phyloP scores from a whole-genome alignment of 1,284 basidiomycete genomes.

The Rhodotorula mucilaginosa region DNA sequence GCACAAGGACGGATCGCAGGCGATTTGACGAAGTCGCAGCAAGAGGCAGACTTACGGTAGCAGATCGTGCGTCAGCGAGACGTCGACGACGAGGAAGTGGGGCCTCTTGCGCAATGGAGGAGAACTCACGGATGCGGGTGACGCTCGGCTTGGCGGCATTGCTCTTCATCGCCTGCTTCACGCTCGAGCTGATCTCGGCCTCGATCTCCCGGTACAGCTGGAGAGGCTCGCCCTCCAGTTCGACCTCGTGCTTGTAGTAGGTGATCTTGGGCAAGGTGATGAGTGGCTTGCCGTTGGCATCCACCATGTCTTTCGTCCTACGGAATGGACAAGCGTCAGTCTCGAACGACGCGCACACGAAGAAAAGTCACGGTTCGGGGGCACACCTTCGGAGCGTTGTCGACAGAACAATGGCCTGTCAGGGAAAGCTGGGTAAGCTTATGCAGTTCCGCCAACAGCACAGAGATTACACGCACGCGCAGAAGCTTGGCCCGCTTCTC shows the following conservation, averaged over 20 bases:
- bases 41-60: conserved; percentile 62
- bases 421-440: conserved; percentile 16
- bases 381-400: conserved; percentile 72
- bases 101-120: conserved; percentile 49
- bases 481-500: conserved; percentile 5
- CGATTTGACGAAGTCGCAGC: conserved; percentile 80
- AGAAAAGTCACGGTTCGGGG: not conserved
- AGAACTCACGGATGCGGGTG: conserved; percentile 45
- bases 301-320: conserved; percentile 66
- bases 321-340: conserved; percentile 18
- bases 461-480: conserved; percentile 51
- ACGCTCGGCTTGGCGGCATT: conserved; percentile 41
- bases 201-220: conserved; percentile 73
- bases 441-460: conserved; percentile 54
- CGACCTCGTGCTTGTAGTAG: conserved; percentile 58
- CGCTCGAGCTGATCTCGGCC: conserved; percentile 60
- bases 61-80: rapidly evolving
- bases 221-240: conserved; percentile 64
- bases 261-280: conserved; percentile 73
- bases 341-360: no score
- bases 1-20: conserved; percentile 73
- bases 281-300: conserved; percentile 66
- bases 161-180: conserved; percentile 59
- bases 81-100: conserved; percentile 4
- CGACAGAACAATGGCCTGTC: conserved; percentile 74